Percentiles rank a stretch among this genome's conserved stretches.
Evolutionary conservation across 2,329 filamentous ascomycete genomes (phyloP).

Genomic region (Aspergillus texensis): DNA sequence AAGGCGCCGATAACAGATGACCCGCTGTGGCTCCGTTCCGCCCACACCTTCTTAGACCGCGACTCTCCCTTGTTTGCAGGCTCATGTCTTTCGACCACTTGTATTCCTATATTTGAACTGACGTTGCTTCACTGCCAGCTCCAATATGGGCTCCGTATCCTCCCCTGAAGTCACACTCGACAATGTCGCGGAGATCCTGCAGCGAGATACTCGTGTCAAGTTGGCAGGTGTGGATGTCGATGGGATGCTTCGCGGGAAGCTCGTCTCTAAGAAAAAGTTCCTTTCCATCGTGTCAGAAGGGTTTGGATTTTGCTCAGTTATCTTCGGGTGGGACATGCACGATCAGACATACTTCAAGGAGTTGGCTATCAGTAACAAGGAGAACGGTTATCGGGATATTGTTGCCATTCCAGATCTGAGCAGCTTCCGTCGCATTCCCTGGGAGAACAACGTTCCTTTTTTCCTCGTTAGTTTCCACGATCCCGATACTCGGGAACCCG

Average conservation of each 20-base stretch:
- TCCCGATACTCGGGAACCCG: slow-evolving; percentile 70
- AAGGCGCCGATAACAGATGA: neutral
- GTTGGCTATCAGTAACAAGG: slow-evolving; percentile 82
- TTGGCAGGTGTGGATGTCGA: slow-evolving; percentile 87
- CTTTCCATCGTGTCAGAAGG: slow-evolving; percentile 76
- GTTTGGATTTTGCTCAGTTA: slow-evolving; percentile 91
- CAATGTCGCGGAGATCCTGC: slow-evolving; percentile 67
- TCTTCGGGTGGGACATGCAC: slow-evolving; percentile 98
- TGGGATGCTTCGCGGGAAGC: slow-evolving; percentile 82
- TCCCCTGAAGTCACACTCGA: slow-evolving; percentile 55
- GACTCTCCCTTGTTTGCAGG: neutral
- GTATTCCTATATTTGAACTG: neutral
- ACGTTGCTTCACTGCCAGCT: neutral
- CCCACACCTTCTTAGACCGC: neutral
- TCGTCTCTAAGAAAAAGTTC: slow-evolving; percentile 92
- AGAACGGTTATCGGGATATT: slow-evolving; percentile 86
- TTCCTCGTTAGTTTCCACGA: slow-evolving; percentile 84
- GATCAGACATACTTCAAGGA: slow-evolving; percentile 86
- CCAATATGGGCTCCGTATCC: slow-evolving; percentile 4
- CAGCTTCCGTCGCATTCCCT: slow-evolving; percentile 82
- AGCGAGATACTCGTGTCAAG: slow-evolving; percentile 77
- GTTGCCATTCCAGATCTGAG: slow-evolving; percentile 78
- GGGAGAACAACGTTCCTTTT: slow-evolving; percentile 85
- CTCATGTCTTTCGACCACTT: neutral
- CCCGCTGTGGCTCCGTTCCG: neutral